Percentiles rank a stretch among this genome's conserved stretches.
Conservation (phyloP, 2,329 filamentous ascomycete species). For the Trichoderma koningiopsis region DNA sequence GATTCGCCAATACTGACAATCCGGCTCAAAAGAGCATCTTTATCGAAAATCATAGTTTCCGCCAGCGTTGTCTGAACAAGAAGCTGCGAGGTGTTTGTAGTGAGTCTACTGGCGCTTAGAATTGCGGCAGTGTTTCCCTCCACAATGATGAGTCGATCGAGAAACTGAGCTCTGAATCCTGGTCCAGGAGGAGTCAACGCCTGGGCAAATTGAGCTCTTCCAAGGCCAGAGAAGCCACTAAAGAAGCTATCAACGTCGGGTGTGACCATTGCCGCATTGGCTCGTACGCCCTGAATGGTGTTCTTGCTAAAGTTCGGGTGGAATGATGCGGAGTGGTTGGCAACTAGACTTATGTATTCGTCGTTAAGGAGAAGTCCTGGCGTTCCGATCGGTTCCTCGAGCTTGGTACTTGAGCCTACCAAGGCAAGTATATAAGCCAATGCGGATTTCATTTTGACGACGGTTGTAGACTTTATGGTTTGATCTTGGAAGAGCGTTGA, state of each 20-base stretch:
- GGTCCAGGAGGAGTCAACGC: background rate
- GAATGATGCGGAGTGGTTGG: background rate
- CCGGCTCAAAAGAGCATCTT: conserved; percentile 1
- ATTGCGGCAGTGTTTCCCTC: background rate
- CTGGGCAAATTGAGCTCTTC: background rate
- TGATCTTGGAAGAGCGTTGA: background rate
- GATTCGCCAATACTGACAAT: conserved; percentile 6
- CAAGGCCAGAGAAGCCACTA: background rate
- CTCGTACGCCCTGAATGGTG: background rate
- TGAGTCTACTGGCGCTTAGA: conserved; percentile 6
- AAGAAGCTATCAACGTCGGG: background rate
- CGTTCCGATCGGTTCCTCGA: conserved; percentile 1
- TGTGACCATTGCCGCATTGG: background rate
- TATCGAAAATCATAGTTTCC: conserved; percentile 11
- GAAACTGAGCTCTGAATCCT: background rate
- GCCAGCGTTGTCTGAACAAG: conserved; percentile 1
- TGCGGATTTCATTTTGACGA: background rate
- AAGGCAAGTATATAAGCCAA: conserved; percentile 9
- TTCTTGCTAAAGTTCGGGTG: conserved; percentile 11
- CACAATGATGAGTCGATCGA: conserved; percentile 8
- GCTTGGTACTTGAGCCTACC: background rate
- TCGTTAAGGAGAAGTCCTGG: conserved; percentile 2
- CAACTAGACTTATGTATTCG: background rate
- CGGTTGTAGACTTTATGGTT: too few species aligned
- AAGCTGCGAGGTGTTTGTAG: background rate